These are phyloP conservation scores for Arthrobotrys entomopaga DNA, from an alignment of 2,329 filamentous ascomycete genomes.

Conservation along the genomic window DNA sequence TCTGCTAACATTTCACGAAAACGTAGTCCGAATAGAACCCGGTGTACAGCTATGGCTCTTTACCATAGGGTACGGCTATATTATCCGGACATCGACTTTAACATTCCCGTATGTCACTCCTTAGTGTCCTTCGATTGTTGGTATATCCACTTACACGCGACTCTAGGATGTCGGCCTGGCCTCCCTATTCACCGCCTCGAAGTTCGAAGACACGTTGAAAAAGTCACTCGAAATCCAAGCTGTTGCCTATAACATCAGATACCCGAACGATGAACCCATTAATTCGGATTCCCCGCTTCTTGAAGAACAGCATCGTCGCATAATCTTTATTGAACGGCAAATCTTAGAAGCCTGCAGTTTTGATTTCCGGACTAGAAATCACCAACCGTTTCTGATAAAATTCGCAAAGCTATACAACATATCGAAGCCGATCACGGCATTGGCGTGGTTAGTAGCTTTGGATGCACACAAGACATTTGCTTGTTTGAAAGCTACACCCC, in stretches of 20 bases:
- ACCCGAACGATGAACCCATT: conserved; percentile 63
- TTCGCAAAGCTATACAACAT: conserved; percentile 72
- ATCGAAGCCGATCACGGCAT: conserved; percentile 70
- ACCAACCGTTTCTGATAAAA: conserved; percentile 86
- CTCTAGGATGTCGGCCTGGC: conserved; percentile 83
- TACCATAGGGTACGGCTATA: conserved; percentile 92
- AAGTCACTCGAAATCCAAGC: conserved; percentile 94
- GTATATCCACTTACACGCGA: conserved; percentile 1
- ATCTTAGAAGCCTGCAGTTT: conserved; percentile 94
- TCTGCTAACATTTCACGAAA: background rate
- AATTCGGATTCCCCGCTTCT: conserved; percentile 77
- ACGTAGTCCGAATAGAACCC: conserved; percentile 83
- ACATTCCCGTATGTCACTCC: conserved; percentile 67
- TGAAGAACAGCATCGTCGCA: conserved; percentile 78
- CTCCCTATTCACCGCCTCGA: conserved; percentile 90
- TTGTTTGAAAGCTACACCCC: conserved; percentile 86
- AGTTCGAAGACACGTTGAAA: conserved; percentile 97
- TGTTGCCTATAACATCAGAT: conserved; percentile 82
- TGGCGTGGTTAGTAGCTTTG: conserved; percentile 82
- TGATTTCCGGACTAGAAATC: conserved; percentile 89
- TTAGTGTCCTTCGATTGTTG: background rate
- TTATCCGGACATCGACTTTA: conserved; percentile 86
- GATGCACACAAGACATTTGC: conserved; percentile 95
- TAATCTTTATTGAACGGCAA: conserved; percentile 88
- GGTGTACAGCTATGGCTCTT: conserved; percentile 88